These are phyloP conservation scores for Davidsoniella neocaledoniae DNA, from an alignment of 2,329 filamentous ascomycete genomes.

Conservation along the genomic window DNA sequence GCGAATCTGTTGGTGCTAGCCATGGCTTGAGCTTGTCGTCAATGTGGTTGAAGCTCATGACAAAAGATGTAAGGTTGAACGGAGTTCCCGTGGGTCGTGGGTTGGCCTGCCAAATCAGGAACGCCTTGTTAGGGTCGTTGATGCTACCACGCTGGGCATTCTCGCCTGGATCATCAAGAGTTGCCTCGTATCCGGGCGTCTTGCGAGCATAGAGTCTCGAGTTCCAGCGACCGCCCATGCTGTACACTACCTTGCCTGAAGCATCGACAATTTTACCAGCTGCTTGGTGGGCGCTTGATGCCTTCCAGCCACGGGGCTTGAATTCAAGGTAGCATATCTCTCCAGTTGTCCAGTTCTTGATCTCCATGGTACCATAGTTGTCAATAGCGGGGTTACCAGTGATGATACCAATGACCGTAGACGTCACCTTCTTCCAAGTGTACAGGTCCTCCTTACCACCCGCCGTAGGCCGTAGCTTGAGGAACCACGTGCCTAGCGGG, in stretches of 20 bases:
- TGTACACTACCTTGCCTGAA: constrained; percentile 67
- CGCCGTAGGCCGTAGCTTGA: constrained; percentile 59
- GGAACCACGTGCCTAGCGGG: constrained; percentile 90
- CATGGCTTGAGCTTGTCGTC: constrained; percentile 62
- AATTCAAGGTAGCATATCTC: constrained; percentile 84
- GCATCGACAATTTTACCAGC: constrained; percentile 70
- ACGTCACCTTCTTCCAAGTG: constrained; percentile 98
- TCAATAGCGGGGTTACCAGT: constrained; percentile 93
- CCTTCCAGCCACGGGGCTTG: constrained; percentile 92
- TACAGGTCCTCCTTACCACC: constrained; percentile 75
- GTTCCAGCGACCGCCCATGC: constrained; percentile 89
- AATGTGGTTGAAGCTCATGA: constrained; percentile 81
- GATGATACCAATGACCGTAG: constrained; percentile 95
- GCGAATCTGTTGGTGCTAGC: constrained; percentile 81
- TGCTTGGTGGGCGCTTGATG: constrained; percentile 77
- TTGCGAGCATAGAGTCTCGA: constrained; percentile 89
- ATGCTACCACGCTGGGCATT: constrained; percentile 33
- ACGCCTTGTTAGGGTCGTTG: constrained; percentile 55
- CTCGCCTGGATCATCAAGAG: constrained; percentile 41
- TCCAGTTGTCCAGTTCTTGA: constrained; percentile 93
- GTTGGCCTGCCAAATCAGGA: constrained; percentile 87
- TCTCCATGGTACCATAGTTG: constrained; percentile 92
- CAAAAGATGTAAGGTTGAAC: constrained; percentile 95
- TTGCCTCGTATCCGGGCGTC: constrained; percentile 75
- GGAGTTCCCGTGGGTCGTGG: constrained; percentile 67